Percentiles rank a stretch among this genome's conserved stretches.
Evolutionary conservation across 1,284 basidiomycete genomes (phyloP).

Genomic region (Phylloboletellus chloephorus): DNA sequence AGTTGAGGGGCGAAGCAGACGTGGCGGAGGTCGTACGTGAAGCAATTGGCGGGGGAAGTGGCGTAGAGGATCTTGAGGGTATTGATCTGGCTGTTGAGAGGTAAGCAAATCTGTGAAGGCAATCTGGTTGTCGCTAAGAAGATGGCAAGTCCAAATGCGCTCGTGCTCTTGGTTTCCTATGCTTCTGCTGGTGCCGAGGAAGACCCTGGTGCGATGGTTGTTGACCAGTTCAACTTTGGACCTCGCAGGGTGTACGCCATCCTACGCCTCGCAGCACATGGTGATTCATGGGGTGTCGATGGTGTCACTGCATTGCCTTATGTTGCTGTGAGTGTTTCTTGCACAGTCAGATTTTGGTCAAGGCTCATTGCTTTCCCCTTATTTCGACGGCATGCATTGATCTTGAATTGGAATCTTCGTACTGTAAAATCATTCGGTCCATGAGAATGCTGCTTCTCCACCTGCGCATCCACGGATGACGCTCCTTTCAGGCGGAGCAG

Average conservation of each 20-base stretch:
- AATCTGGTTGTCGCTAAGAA: slow-evolving; percentile 5
- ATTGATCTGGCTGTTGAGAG: slow-evolving; percentile 61
- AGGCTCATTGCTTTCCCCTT: neutral
- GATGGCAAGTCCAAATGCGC: slow-evolving; percentile 40
- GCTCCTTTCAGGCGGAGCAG: slow-evolving; percentile 48
- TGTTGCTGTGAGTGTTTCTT: slow-evolving; percentile 53
- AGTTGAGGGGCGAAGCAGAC: slow-evolving; percentile 51
- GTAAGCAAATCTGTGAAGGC: slow-evolving; percentile 33
- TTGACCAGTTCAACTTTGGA: slow-evolving; percentile 37
- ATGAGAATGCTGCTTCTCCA: slow-evolving; percentile 60
- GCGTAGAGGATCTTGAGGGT: slow-evolving; percentile 61
- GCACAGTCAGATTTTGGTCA: neutral
- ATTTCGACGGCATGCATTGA: neutral
- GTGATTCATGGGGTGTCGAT: slow-evolving; percentile 25
- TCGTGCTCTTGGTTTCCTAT: slow-evolving; percentile 65
- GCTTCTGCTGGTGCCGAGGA: slow-evolving; percentile 47
- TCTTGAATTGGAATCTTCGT: neutral
- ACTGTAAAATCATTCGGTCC: neutral
- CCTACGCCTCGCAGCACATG: slow-evolving; percentile 38
- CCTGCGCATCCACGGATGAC: slow-evolving; percentile 66
- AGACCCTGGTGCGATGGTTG: slow-evolving; percentile 34
- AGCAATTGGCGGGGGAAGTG: slow-evolving; percentile 36
- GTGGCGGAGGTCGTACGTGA: slow-evolving; percentile 42
- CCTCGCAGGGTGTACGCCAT: slow-evolving; percentile 63
- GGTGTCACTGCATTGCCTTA: slow-evolving; percentile 60